Base-by-base conservation (phyloP, 1,284 basidiomycete species). In the Boletus semigastroideus region DNA sequence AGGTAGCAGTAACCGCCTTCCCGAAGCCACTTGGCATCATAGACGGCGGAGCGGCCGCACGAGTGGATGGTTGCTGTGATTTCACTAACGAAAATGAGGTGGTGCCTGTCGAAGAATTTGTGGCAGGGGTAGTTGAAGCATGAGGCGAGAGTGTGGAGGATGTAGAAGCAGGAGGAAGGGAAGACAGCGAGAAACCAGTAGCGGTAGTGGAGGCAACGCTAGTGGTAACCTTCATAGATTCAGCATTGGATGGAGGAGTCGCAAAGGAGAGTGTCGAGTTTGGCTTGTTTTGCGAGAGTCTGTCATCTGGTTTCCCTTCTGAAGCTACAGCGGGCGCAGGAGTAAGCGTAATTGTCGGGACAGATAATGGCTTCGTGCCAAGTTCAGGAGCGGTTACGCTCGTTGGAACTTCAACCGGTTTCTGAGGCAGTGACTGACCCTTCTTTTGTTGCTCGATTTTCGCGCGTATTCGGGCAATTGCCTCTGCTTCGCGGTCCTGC, bases 401-500 rank as follows among this genome's bases (percentile, higher is more conserved):
- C 11, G 60, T 48, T n/a, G 59, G 44, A 36, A 59, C 42, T 49
- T 54, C 52, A 19, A 33, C 16, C 14, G 17, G 16, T 45, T 56
- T 65, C 30, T 27, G 47, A 16, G 46, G 37, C 0, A 38, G 46
- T 14, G 14, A 25, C 40, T 61, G 64, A 51, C 71, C 67, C 49
- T 70, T 70, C 58, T 72, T 75, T 56, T 73, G 67, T 54, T 73
- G 73, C 41, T 74, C 70, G 51, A 76, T 75, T 59, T 76, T 74
- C 44, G 76, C 77, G 41, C 84, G 73, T 60, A 87, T 77, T 58
- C 75, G 81, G 61, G 79, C 77, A 78, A 90, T 84, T n/a, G 87
- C 84, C 45, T 80, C 78, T 5, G 87, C 88, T 59, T 90, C 87
- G 34, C 87, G 65, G 59, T 90, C 87, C 64, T 90, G 87, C 57